Percentiles rank a stretch among this genome's conserved stretches.
These are phyloP conservation scores for Chlamydomonas schloesseri DNA, from an alignment of 139 green algal species.

Conservation along the genomic window DNA sequence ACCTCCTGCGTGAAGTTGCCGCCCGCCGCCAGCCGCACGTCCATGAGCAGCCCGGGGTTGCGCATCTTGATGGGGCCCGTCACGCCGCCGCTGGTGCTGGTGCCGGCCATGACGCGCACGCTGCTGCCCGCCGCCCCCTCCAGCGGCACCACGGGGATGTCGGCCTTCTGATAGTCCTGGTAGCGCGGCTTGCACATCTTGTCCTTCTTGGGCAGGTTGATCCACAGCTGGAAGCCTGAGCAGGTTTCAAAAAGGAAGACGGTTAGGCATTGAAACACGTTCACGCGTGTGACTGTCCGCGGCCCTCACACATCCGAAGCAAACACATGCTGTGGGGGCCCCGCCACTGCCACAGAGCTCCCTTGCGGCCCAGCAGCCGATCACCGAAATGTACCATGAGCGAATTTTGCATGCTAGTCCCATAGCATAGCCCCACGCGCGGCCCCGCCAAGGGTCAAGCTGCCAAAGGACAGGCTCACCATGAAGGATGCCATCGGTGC, in stretches of 20 bases:
- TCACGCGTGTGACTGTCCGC: too few species aligned
- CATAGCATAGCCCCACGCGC: too few species aligned
- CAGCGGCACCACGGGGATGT: constrained; percentile 74
- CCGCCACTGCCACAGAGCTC: too few species aligned
- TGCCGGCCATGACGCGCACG: constrained; percentile 90
- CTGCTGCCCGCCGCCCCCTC: constrained; percentile 39
- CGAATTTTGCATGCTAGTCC: too few species aligned
- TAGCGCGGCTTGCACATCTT: constrained; percentile 92
- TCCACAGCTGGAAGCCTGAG: constrained; percentile 91
- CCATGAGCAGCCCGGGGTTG: constrained; percentile 88
- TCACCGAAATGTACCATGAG: too few species aligned
- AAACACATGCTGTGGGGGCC: too few species aligned
- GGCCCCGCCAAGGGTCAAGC: too few species aligned
- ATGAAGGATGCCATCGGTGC: constrained; percentile 75
- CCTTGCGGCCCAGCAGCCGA: too few species aligned
- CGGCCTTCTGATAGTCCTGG: constrained; percentile 82
- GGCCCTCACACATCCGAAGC: too few species aligned
- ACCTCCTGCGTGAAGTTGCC: constrained; percentile 62
- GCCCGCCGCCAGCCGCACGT: constrained; percentile 75
- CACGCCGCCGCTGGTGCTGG: constrained; percentile 2
- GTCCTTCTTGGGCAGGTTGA: constrained; percentile 89
- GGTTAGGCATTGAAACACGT: too few species aligned
- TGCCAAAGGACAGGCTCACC: too few species aligned
- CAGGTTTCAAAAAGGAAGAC: too few species aligned
- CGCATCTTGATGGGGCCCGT: constrained; percentile 82